phyloP scores from a whole-genome alignment of 2,329 filamentous ascomycete genomes.

The Colletotrichum sansevieriae region DNA sequence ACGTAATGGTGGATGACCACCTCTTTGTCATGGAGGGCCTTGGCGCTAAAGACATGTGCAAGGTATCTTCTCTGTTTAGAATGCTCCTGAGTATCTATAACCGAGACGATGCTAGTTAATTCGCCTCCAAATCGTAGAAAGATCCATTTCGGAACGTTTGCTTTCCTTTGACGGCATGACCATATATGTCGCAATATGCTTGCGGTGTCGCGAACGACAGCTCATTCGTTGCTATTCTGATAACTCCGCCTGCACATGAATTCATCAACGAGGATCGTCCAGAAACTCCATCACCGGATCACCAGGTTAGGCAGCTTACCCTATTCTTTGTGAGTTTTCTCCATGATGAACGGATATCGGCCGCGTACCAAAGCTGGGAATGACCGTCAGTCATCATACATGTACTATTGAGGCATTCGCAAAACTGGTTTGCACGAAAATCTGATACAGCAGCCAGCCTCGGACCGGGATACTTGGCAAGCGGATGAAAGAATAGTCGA shows the following conservation, averaged over 20 bases:
- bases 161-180: background rate
- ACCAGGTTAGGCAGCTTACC: background rate
- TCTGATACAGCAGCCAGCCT: background rate
- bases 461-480: background rate
- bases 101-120: background rate
- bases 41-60: background rate
- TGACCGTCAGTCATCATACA: too few relatives aligned
- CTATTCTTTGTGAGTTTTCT: background rate
- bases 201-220: background rate
- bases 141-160: too few relatives aligned
- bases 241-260: background rate
- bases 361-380: background rate
- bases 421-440: background rate
- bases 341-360: background rate
- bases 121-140: background rate
- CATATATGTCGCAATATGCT: background rate
- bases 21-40: background rate
- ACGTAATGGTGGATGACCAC: slow-evolving; percentile 1
- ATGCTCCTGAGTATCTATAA: background rate
- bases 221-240: background rate
- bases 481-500: background rate
- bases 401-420: too few relatives aligned
- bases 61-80: background rate
- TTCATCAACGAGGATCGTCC: too few relatives aligned
- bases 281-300: background rate